phyloP scores from a whole-genome alignment of 306 rosid species.

The Vigna hirtella region DNA sequence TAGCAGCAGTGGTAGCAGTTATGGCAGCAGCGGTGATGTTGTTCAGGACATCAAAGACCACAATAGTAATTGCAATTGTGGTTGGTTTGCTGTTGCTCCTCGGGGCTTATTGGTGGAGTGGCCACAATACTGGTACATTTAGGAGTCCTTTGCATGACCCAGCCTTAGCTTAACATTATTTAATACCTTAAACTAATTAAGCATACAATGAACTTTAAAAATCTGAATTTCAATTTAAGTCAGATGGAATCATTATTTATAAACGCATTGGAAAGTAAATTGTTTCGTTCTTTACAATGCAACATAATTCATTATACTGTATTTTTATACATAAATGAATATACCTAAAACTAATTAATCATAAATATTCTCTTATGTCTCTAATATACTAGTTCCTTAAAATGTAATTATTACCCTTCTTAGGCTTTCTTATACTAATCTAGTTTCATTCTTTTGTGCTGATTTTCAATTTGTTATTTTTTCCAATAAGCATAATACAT shows the following conservation, averaged over 20 bases:
- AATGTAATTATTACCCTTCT: constrained; percentile 16
- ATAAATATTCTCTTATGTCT: not conserved
- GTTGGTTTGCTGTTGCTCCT: constrained; percentile 78
- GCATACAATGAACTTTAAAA: constrained; percentile 39
- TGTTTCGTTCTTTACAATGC: constrained; percentile 27
- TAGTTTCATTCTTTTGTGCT: constrained; percentile 12
- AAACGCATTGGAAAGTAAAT: constrained; percentile 26
- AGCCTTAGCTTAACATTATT: constrained; percentile 58
- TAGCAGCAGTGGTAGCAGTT: constrained; percentile 79
- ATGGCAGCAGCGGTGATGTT: constrained; percentile 77
- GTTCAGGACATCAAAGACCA: constrained; percentile 68
- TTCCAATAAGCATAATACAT: not conserved
- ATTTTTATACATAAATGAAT: not conserved
- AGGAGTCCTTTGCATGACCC: constrained; percentile 64
- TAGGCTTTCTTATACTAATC: constrained; percentile 13
- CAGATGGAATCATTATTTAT: constrained; percentile 31
- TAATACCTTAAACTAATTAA: constrained; percentile 45
- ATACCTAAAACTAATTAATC: too few relatives aligned
- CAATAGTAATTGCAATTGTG: constrained; percentile 69
- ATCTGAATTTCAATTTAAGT: constrained; percentile 32
- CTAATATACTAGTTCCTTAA: constrained; percentile 10
- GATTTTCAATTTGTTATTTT: constrained; percentile 18
- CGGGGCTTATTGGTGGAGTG: constrained; percentile 82
- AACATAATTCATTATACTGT: constrained; percentile 30
- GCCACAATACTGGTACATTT: constrained; percentile 64